Evolutionary conservation across 805 yeast species (phyloP).

Genomic region (Ogataea trehalophila): DNA sequence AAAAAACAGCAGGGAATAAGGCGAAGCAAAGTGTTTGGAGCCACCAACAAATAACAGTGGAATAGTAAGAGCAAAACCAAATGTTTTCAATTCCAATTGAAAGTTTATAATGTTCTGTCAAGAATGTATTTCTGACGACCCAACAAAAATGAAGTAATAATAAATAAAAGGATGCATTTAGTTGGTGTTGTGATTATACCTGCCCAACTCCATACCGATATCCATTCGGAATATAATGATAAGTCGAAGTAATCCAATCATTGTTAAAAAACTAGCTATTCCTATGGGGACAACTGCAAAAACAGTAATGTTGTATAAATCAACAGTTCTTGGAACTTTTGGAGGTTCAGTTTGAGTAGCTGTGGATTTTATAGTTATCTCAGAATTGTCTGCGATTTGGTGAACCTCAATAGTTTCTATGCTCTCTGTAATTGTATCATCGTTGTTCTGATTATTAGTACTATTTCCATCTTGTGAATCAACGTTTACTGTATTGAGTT

Average conservation of each 20-base stretch:
- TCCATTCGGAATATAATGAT: conserved; percentile 72
- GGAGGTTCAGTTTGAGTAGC: conserved; percentile 6
- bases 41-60: too few species aligned
- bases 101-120: too few species aligned
- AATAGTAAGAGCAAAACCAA: too few species aligned
- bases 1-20: too few species aligned
- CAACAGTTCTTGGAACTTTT: conserved; percentile 63
- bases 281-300: conserved; percentile 99
- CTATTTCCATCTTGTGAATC: neutral
- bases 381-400: neutral
- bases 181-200: too few species aligned
- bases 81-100: too few species aligned
- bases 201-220: conserved; percentile 26
- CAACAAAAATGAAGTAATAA: too few species aligned
- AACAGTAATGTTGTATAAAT: conserved; percentile 82
- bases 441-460: neutral
- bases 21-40: too few species aligned
- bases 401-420: neutral
- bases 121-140: too few species aligned
- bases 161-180: too few species aligned
- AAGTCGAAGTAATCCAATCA: conserved; percentile 77
- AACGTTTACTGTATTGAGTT: too few species aligned
- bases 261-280: conserved; percentile 85
- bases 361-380: conserved; percentile 9
- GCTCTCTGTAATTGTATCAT: neutral